Evolutionary conservation across 768 basidiomycete genomes (phyloP).

Genomic region (Boletus barrowsii): DNA sequence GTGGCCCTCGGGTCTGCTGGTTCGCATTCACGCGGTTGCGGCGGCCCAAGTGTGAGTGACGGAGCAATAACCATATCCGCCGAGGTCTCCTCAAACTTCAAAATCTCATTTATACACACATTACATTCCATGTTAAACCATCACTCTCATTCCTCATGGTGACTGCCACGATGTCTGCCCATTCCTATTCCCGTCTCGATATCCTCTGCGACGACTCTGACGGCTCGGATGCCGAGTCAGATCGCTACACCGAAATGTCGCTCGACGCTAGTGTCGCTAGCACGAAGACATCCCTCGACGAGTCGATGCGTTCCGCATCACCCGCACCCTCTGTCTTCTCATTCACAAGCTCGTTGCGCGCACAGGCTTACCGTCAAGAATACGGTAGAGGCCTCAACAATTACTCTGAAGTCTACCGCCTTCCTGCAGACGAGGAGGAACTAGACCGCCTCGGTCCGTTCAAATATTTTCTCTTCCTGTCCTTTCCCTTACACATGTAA

Average conservation of each 20-base stretch:
- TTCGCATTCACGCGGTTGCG: conserved; percentile 28
- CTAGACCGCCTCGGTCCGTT: conserved; percentile 61
- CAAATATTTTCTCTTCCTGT: not conserved
- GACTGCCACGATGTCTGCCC: conserved; percentile 15
- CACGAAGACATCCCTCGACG: conserved; percentile 57
- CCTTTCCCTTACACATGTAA: conserved; percentile 8
- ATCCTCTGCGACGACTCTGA: conserved; percentile 39
- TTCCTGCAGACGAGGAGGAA: conserved; percentile 80
- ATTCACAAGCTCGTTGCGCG: conserved; percentile 59
- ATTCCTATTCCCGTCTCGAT: conserved; percentile 1
- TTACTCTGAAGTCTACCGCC: conserved; percentile 73
- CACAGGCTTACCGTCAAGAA: conserved; percentile 58
- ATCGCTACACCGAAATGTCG: conserved; percentile 42
- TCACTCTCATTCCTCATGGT: conserved; percentile 4
- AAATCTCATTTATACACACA: conserved; percentile 24
- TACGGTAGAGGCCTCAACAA: conserved; percentile 71
- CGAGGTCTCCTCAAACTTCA: conserved; percentile 20
- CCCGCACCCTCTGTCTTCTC: conserved; percentile 70
- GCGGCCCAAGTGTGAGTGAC: conserved; percentile 21
- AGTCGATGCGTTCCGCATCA: conserved; percentile 61
- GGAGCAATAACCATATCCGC: conserved; percentile 35
- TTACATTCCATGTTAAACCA: not conserved
- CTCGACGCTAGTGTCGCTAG: conserved; percentile 39
- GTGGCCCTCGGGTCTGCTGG: conserved; percentile 24
- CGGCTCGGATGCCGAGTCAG: conserved; percentile 42